Percentiles rank a stretch among this genome's conserved stretches.
Conservation (phyloP, 164 flowering plant genomes). For the Stephania yunnanensis region DNA sequence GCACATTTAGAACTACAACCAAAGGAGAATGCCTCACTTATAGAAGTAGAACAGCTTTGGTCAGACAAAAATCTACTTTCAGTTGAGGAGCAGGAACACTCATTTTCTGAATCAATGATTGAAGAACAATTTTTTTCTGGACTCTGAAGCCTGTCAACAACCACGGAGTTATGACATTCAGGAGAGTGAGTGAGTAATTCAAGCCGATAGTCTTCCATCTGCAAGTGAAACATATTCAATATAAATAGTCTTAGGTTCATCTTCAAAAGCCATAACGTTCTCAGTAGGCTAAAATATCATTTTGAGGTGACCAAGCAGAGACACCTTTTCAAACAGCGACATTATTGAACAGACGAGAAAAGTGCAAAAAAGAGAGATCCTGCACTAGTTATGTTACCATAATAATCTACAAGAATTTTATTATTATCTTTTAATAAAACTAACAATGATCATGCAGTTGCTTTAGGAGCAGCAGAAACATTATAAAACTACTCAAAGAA, state of each 20-base stretch:
- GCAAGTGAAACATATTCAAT: constrained; percentile 13
- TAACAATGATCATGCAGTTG: neutral
- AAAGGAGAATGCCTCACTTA: constrained; percentile 11
- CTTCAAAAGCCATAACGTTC: neutral
- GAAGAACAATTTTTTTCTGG: constrained; percentile 20
- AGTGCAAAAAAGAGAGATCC: too few species aligned
- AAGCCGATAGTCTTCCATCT: constrained; percentile 46
- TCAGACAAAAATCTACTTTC: constrained; percentile 29
- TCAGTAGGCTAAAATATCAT: neutral
- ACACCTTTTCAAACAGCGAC: neutral
- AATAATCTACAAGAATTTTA: neutral
- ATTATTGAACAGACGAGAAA: too few species aligned
- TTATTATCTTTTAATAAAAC: neutral
- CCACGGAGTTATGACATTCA: constrained; percentile 17
- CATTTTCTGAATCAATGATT: constrained; percentile 18
- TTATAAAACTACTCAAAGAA: neutral
- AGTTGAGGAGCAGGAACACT: constrained; percentile 19
- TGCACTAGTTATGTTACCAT: too few species aligned
- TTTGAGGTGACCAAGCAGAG: neutral
- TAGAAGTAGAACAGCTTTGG: constrained; percentile 16
- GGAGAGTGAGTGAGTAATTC: constrained; percentile 25
- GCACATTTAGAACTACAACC: constrained; percentile 9
- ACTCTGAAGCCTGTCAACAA: constrained; percentile 15
- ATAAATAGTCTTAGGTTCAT: neutral
- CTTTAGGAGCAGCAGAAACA: neutral